Evolutionary conservation across 352 stramenopile species (phyloP).

Genomic region (Globisporangium cederbergense): DNA sequence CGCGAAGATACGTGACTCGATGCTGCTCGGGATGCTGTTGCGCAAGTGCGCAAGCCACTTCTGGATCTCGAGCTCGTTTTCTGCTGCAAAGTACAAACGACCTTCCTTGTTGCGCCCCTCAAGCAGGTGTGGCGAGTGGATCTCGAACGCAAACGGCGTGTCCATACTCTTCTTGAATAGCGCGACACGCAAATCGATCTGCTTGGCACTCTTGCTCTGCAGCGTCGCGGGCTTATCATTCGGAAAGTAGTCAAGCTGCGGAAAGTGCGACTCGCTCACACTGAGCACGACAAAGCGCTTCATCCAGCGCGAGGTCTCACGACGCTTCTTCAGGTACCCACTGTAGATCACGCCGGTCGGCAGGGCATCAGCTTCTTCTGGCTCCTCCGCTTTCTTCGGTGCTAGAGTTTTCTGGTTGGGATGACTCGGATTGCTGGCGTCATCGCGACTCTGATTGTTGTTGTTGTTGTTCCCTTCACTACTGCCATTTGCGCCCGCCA

Average conservation of each 20-base stretch:
- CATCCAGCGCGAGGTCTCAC: conserved; percentile 81
- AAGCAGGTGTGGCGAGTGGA: conserved; percentile 88
- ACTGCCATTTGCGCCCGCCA: not conserved
- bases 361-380: conserved; percentile 15
- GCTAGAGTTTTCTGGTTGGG: not conserved
- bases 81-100: conserved; percentile 81
- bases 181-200: conserved; percentile 57
- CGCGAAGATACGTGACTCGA: conserved; percentile 73
- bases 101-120: conserved; percentile 83
- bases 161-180: conserved; percentile 82
- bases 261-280: conserved; percentile 26
- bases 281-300: conserved; percentile 69
- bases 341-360: conserved; percentile 30
- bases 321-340: conserved; percentile 68
- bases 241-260: conserved; percentile 65
- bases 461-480: not conserved
- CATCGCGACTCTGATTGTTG: conserved; percentile 14
- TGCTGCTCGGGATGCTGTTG: conserved; percentile 65
- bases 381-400: conserved; percentile 12
- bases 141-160: conserved; percentile 81
- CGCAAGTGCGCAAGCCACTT: conserved; percentile 85
- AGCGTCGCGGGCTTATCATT: conserved; percentile 52
- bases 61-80: conserved; percentile 86
- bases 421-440: not conserved
- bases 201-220: conserved; percentile 34